phyloP scores from a whole-genome alignment of 2,329 filamentous ascomycete species.

The Cladophialophora yegresii region DNA sequence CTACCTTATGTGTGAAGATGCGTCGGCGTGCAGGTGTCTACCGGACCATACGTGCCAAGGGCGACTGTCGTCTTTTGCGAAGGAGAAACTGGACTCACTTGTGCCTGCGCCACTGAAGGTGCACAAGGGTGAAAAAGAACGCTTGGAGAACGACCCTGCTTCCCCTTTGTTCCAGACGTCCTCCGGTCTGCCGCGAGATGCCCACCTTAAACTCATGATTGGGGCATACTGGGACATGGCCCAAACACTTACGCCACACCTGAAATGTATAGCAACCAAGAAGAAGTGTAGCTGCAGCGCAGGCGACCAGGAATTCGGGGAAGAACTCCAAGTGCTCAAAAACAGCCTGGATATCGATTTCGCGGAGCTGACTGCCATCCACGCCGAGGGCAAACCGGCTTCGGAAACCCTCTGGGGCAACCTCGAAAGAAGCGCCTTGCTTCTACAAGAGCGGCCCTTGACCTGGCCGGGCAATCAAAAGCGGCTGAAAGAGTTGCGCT shows the following conservation, averaged over 20 bases:
- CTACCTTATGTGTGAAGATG: slow-evolving; percentile 21
- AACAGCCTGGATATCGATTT: slow-evolving; percentile 9
- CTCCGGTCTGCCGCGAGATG: slow-evolving; percentile 4
- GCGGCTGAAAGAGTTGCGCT: slow-evolving; percentile 8
- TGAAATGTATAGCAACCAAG: slow-evolving; percentile 15
- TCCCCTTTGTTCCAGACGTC: not conserved
- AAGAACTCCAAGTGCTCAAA: slow-evolving; percentile 14
- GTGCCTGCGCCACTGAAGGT: slow-evolving; percentile 19
- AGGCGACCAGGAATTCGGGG: slow-evolving; percentile 9
- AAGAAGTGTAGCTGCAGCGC: slow-evolving; percentile 18
- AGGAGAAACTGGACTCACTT: slow-evolving; percentile 14
- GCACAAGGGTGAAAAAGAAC: slow-evolving; percentile 13
- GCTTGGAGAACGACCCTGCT: not conserved
- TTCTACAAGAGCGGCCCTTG: slow-evolving; percentile 7
- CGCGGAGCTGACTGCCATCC: not conserved
- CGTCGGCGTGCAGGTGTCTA: slow-evolving; percentile 21
- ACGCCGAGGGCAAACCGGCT: not conserved
- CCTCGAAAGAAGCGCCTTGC: slow-evolving; percentile 10
- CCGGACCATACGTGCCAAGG: slow-evolving; percentile 22
- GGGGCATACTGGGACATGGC: slow-evolving; percentile 22
- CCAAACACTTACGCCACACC: slow-evolving; percentile 15
- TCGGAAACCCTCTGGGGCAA: slow-evolving; percentile 4
- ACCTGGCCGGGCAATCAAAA: slow-evolving; percentile 13
- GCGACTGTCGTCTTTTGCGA: slow-evolving; percentile 2
- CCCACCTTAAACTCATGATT: slow-evolving; percentile 6